Evolutionary conservation across 805 yeast species (phyloP), one percentile per base, ranked within the genome.

Genomic region (Starmerella potacharoeniae): DNA sequence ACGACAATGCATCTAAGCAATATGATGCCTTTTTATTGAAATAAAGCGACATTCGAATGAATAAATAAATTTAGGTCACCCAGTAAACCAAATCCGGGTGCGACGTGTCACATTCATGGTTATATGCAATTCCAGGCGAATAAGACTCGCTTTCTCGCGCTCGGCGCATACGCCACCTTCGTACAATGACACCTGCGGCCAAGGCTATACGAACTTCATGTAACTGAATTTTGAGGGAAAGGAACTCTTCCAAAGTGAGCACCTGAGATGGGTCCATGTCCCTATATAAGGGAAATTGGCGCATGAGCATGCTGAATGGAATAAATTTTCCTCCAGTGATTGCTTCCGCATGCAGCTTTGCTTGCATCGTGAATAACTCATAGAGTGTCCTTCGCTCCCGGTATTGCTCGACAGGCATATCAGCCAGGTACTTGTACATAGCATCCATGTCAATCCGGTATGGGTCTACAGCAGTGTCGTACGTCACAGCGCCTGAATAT

Each of bases 241-340:
- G 54, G 48, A 62, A 69, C 44, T 66, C 69, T 33, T 64, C 67
- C 29, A 69, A 57, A n/a, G 65, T 62, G 47, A 60, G 55, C 14
- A 60, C 57, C 59, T 82, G 82, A 49, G 84, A 81, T 22, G 86
- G 83, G 60, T 86, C 84, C 71, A 88, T 86, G 46, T 82, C 75
- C 2, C 84, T 79, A 68, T 87, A 88, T 48, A 86, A 73, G 0
- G 96, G 95, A 40, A 89, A 73, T 60, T 80, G 82, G 34, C 80
- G 68, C 40, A 90, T 67, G 16, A 87, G 65, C 51, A 81, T 73
- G 13, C 78, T 75, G 68, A 88, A 88, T 4, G 82, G 74, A 8
- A 88, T 77, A 1, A 85, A 86, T 16, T 77, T 73, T 49, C 77
- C 73, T 2, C 58, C 59, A 1, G 62, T 55, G 31, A 53, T 33